A percentile compares a stretch with the other conserved stretches of the same genome.
phyloP scores from a whole-genome alignment of 768 basidiomycete genomes.

The Brasilioporus rufonigricans region DNA sequence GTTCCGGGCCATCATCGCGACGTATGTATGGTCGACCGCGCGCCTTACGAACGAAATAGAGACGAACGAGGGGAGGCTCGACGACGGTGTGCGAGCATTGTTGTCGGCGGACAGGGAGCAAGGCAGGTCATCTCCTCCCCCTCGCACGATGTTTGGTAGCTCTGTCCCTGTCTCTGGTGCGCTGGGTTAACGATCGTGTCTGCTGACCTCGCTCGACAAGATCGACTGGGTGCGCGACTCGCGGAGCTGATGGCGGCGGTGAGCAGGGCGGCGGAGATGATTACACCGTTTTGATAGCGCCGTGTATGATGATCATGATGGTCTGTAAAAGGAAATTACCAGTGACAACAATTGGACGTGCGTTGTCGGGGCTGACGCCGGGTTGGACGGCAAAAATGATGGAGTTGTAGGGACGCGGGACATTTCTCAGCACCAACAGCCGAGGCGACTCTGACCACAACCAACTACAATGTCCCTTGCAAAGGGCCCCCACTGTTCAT shows the following conservation, averaged over 20 bases:
- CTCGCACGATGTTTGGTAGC: slow-evolving; percentile 24
- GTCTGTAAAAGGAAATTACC: slow-evolving; percentile 29
- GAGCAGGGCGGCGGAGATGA: slow-evolving; percentile 25
- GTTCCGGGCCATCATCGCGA: slow-evolving; percentile 9
- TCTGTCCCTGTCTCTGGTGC: background rate
- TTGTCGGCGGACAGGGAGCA: slow-evolving; percentile 25
- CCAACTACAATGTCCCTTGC: slow-evolving; percentile 41
- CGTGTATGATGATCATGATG: no score
- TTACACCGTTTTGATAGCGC: slow-evolving; percentile 14
- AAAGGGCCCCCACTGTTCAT: slow-evolving; percentile 79
- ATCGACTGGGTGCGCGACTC: slow-evolving; percentile 21
- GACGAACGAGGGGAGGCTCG: slow-evolving; percentile 10
- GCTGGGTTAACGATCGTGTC: background rate
- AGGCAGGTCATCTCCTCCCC: slow-evolving; percentile 33
- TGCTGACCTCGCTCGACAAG: slow-evolving; percentile 23
- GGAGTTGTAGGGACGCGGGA: background rate
- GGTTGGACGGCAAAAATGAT: slow-evolving; percentile 5
- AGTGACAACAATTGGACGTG: slow-evolving; percentile 10
- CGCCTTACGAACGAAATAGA: slow-evolving; percentile 20
- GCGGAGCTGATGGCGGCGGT: slow-evolving; percentile 28
- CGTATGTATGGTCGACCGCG: slow-evolving; percentile 29
- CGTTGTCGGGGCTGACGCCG: slow-evolving; percentile 15
- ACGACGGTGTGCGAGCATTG: slow-evolving; percentile 16
- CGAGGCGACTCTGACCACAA: background rate
- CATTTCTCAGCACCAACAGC: slow-evolving; percentile 8